These are phyloP conservation scores for Starmera amethionina DNA, from an alignment of 805 yeast species.

Conservation along the genomic window DNA sequence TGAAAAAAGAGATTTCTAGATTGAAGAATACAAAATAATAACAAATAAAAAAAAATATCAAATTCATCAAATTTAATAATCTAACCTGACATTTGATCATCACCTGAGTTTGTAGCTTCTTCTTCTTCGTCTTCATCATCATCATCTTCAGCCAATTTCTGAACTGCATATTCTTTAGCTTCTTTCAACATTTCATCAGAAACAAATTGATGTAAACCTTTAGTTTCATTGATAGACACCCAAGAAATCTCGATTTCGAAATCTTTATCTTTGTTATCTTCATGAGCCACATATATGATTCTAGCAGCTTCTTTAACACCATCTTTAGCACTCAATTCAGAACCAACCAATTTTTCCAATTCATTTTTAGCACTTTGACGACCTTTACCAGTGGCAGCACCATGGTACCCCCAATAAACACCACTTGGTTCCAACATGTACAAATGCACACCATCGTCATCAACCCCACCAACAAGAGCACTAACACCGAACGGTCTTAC, in stretches of 20 bases:
- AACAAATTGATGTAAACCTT: conserved; percentile 69
- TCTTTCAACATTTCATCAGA: conserved; percentile 73
- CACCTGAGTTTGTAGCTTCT: no score
- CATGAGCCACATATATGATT: conserved; percentile 89
- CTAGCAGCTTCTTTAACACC: conserved; percentile 93
- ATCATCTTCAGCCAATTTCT: conserved; percentile 70
- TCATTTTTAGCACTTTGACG: conserved; percentile 97
- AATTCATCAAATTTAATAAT: background rate
- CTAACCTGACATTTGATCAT: conserved; percentile 21
- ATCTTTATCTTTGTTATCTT: conserved; percentile 95
- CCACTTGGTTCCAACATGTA: conserved; percentile 99
- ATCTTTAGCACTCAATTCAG: conserved; percentile 58
- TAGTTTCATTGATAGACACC: conserved; percentile 69
- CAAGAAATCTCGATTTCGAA: conserved; percentile 92
- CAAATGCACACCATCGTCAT: conserved; percentile 81
- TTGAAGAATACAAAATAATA: no score
- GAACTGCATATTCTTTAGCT: conserved; percentile 78
- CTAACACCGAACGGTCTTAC: conserved; percentile 97
- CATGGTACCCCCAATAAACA: conserved; percentile 92
- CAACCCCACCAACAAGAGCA: conserved; percentile 89
- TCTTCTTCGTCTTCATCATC: conserved; percentile 37
- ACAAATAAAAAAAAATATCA: no score
- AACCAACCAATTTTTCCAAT: conserved; percentile 75
- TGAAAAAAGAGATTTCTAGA: background rate
- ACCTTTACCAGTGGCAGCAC: conserved; percentile 98